phyloP scores from a whole-genome alignment of 78 protist species.

The Pigoraptor vietnamica region DNA sequence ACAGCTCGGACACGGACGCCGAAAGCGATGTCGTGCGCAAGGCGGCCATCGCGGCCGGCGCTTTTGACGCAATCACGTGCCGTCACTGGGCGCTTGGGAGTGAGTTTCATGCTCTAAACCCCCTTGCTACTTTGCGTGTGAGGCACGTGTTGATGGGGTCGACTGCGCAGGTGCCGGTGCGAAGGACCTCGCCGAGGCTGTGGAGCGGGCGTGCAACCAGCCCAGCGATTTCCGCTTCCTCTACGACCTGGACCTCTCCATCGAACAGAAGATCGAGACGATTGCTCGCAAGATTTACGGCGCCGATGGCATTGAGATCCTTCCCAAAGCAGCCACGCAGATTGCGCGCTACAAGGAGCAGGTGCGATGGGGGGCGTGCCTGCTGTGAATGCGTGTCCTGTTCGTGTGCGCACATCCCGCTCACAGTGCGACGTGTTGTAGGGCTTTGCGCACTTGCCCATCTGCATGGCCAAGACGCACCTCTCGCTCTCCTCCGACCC shows the following conservation, averaged over 20 bases:
- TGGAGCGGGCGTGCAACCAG: slow-evolving; percentile 64
- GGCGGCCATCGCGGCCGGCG: slow-evolving; percentile 70
- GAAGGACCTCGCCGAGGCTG: slow-evolving; percentile 73
- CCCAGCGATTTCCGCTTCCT: slow-evolving; percentile 63
- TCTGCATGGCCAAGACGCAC: slow-evolving; percentile 98
- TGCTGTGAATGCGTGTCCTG: no score
- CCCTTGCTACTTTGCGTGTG: neutral
- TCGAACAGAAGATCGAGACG: slow-evolving; percentile 81
- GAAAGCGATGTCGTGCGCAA: slow-evolving; percentile 52
- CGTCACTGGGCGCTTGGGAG: slow-evolving; percentile 88
- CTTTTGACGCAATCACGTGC: slow-evolving; percentile 69
- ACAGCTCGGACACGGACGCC: slow-evolving; percentile 50
- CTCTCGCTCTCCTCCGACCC: slow-evolving; percentile 84
- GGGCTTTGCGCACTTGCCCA: slow-evolving; percentile 84
- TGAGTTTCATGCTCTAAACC: neutral
- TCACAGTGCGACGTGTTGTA: neutral
- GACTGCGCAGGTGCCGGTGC: slow-evolving; percentile 80
- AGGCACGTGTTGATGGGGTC: neutral
- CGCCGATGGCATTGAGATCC: slow-evolving; percentile 72
- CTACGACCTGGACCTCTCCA: slow-evolving; percentile 65
- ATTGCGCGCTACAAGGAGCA: slow-evolving; percentile 54
- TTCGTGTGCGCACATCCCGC: no score
- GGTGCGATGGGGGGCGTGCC: no score
- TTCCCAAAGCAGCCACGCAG: slow-evolving; percentile 47
- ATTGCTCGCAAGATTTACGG: slow-evolving; percentile 83